phyloP scores from a whole-genome alignment of 495 filamentous ascomycete species.

The Tuber microsphaerosporum region DNA sequence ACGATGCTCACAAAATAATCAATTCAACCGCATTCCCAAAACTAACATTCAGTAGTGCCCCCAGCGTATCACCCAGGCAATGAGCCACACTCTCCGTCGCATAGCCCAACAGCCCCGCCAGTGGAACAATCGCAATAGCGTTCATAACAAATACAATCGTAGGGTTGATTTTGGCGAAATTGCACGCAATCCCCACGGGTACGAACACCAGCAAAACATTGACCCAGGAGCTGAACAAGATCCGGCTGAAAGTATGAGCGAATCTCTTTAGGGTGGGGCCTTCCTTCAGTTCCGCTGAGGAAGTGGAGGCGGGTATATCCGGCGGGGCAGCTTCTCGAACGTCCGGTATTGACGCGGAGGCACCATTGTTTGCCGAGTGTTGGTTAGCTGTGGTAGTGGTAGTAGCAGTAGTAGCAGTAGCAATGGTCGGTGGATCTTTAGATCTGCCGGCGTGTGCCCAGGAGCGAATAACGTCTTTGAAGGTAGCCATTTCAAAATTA shows the following conservation, averaged over 20 bases:
- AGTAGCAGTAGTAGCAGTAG: neutral
- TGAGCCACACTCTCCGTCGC: conserved; percentile 76
- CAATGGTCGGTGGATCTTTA: neutral
- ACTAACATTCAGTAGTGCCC: conserved; percentile 75
- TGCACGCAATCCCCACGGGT: conserved; percentile 61
- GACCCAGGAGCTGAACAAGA: conserved; percentile 63
- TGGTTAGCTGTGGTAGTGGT: neutral
- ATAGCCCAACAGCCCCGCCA: conserved; percentile 70
- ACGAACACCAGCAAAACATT: conserved; percentile 75
- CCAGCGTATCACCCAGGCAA: conserved; percentile 70
- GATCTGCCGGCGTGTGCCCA: neutral
- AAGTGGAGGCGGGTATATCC: neutral
- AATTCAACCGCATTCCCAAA: conserved; percentile 87
- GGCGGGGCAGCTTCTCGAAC: neutral
- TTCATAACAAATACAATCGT: conserved; percentile 69
- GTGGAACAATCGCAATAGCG: conserved; percentile 71
- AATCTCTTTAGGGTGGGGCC: conserved; percentile 46
- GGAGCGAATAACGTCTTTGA: neutral
- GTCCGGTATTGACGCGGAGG: neutral
- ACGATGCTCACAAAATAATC: conserved; percentile 63
- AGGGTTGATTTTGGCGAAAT: conserved; percentile 33
- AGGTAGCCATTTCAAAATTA: neutral
- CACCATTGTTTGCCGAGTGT: neutral
- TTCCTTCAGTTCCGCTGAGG: neutral
- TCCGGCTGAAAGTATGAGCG: conserved; percentile 48